phyloP scores from a whole-genome alignment of 257 asterid genomes.

The Cordia subcordata region DNA sequence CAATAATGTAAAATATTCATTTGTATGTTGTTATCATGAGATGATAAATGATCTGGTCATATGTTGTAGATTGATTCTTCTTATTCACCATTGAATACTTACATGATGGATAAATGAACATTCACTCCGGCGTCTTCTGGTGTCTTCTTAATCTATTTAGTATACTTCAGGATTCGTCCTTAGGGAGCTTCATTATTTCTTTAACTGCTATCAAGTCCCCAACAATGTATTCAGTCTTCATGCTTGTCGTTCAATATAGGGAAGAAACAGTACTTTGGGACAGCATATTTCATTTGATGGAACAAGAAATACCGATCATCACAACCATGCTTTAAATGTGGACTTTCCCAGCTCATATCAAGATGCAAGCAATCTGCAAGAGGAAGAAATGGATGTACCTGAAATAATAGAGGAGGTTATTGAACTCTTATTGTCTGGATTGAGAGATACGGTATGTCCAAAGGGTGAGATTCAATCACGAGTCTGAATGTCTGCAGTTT shows the following conservation, averaged over 20 bases:
- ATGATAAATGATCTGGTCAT: no score
- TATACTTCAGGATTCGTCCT: background rate
- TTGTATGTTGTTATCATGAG: no score
- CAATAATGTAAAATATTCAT: no score
- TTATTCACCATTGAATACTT: background rate
- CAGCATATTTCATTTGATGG: slow-evolving; percentile 33
- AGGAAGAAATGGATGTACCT: slow-evolving; percentile 92
- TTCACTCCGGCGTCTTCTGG: no score
- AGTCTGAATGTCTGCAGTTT: background rate
- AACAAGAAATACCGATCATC: slow-evolving; percentile 28
- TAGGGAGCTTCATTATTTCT: slow-evolving; percentile 2
- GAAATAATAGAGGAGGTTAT: slow-evolving; percentile 82
- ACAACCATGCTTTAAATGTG: slow-evolving; percentile 24
- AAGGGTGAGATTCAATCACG: slow-evolving; percentile 29
- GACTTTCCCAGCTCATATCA: slow-evolving; percentile 28
- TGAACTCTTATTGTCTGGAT: slow-evolving; percentile 69
- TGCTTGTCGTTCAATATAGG: slow-evolving; percentile 42
- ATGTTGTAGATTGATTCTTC: no score
- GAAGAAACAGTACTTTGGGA: slow-evolving; percentile 57
- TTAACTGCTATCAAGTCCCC: background rate
- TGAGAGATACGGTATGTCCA: slow-evolving; percentile 81
- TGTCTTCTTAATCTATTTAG: background rate
- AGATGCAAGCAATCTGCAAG: slow-evolving; percentile 44
- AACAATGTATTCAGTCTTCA: slow-evolving; percentile 7
- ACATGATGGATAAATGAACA: background rate